These are phyloP conservation scores for Trichoderma sp. DNA, from an alignment of 2,329 filamentous ascomycete genomes.

Conservation along the genomic window DNA sequence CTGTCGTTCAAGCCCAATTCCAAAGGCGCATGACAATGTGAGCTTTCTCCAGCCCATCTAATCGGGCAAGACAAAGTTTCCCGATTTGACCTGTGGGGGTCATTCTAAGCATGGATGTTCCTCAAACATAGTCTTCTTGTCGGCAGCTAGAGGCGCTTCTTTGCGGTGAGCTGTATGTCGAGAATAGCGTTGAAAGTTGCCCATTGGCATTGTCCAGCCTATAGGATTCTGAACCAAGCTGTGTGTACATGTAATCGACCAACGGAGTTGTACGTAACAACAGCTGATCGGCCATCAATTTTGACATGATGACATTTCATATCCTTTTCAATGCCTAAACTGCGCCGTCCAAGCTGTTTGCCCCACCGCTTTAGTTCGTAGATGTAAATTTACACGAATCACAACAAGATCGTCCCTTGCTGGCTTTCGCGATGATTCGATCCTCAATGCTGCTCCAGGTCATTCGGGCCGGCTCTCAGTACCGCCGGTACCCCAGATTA, in stretches of 20 bases:
- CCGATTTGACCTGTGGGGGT: background rate
- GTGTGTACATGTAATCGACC: background rate
- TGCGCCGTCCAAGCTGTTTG: background rate
- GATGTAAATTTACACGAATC: slow-evolving; percentile 1
- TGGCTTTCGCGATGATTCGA: background rate
- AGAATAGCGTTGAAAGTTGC: background rate
- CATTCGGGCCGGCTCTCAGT: slow-evolving; percentile 18
- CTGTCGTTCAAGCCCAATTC: background rate
- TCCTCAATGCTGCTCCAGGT: background rate
- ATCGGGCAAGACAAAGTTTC: background rate
- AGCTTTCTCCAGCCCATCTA: background rate
- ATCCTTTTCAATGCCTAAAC: background rate
- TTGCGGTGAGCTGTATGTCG: background rate
- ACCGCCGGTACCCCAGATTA: slow-evolving; percentile 10
- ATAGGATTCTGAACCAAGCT: background rate
- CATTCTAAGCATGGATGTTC: background rate
- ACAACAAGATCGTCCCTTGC: background rate
- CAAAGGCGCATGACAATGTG: background rate
- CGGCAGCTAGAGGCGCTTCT: background rate
- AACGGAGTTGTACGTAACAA: background rate
- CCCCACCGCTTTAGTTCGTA: background rate
- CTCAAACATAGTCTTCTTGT: background rate
- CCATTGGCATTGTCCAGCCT: background rate
- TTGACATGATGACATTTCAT: background rate
- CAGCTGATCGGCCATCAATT: background rate